Evolutionary conservation across 768 basidiomycete genomes (phyloP).

Genomic region (Lactarius hengduanensis): DNA sequence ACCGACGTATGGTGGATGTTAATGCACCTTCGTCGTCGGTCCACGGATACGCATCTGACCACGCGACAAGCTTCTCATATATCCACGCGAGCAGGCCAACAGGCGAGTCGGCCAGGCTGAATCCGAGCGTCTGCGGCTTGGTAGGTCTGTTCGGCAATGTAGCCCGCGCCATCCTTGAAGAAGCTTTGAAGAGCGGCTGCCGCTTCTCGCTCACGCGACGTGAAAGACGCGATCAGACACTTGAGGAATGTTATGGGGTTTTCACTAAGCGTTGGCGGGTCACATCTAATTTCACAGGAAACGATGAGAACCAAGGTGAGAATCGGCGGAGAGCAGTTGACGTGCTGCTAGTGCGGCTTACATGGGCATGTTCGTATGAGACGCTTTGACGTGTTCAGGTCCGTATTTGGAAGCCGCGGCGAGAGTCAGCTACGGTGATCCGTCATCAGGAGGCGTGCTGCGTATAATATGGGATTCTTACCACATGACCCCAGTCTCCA

Average conservation of each 20-base stretch:
- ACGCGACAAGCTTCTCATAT: constrained; percentile 34
- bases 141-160: constrained; percentile 40
- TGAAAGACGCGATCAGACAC: constrained; percentile 36
- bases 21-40: constrained; percentile 49
- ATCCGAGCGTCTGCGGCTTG: constrained; percentile 41
- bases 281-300: not conserved
- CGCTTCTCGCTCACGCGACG: constrained; percentile 38
- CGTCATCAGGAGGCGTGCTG: not conserved
- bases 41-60: constrained; percentile 51
- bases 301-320: not conserved
- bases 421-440: constrained; percentile 31
- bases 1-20: not conserved
- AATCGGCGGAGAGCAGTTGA: not conserved
- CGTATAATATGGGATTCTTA: constrained; percentile 25
- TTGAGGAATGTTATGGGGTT: constrained; percentile 35
- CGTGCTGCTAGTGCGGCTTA: constrained; percentile 19
- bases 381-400: constrained; percentile 35
- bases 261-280: constrained; percentile 30
- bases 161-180: constrained; percentile 38
- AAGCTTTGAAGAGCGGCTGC: constrained; percentile 36
- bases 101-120: constrained; percentile 54
- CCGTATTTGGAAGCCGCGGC: constrained; percentile 32
- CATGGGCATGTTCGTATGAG: constrained; percentile 37
- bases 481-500: constrained; percentile 47
- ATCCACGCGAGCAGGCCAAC: constrained; percentile 41